A percentile compares a stretch with the other conserved stretches of the same genome.
These are phyloP conservation scores for Cryptomeria japonica DNA, from an alignment of 75 land plant genomes.

Conservation along the genomic window DNA sequence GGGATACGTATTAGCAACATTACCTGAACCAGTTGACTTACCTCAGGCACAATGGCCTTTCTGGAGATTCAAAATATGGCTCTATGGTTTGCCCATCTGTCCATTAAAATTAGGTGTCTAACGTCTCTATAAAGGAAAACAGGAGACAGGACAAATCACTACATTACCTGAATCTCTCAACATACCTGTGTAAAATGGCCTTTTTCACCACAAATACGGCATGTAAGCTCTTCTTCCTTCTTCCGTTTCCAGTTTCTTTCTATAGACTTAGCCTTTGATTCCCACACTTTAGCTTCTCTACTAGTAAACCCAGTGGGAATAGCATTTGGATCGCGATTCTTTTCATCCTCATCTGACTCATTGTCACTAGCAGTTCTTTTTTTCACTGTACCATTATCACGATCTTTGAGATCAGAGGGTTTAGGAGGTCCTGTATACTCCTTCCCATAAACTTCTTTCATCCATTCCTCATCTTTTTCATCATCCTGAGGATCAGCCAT, in stretches of 20 bases:
- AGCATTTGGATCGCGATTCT: slow-evolving; percentile 47
- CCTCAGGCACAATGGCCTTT: not conserved
- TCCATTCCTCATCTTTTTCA: slow-evolving; percentile 70
- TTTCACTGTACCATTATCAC: slow-evolving; percentile 22
- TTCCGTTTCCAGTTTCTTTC: slow-evolving; percentile 64
- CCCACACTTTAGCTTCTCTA: slow-evolving; percentile 63
- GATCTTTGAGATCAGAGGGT: slow-evolving; percentile 16
- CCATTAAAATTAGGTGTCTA: not conserved
- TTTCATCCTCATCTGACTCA: slow-evolving; percentile 55
- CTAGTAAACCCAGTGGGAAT: slow-evolving; percentile 61
- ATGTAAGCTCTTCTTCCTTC: slow-evolving; percentile 58
- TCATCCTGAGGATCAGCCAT: slow-evolving; percentile 47
- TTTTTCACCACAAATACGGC: slow-evolving; percentile 57
- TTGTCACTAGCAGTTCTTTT: slow-evolving; percentile 29
- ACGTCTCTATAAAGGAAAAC: slow-evolving; percentile 11
- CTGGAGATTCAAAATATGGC: not conserved
- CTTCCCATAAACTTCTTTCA: slow-evolving; percentile 57
- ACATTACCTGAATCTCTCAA: slow-evolving; percentile 10
- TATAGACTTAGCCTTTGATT: slow-evolving; percentile 56
- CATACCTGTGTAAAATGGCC: slow-evolving; percentile 65
- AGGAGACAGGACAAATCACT: slow-evolving; percentile 11
- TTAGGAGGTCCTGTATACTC: slow-evolving; percentile 53
- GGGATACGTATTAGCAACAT: not conserved
- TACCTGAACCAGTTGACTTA: not conserved
- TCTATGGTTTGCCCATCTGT: not conserved